Conservation (phyloP, 257 asterid genomes). For the Pogostemon cablin region DNA sequence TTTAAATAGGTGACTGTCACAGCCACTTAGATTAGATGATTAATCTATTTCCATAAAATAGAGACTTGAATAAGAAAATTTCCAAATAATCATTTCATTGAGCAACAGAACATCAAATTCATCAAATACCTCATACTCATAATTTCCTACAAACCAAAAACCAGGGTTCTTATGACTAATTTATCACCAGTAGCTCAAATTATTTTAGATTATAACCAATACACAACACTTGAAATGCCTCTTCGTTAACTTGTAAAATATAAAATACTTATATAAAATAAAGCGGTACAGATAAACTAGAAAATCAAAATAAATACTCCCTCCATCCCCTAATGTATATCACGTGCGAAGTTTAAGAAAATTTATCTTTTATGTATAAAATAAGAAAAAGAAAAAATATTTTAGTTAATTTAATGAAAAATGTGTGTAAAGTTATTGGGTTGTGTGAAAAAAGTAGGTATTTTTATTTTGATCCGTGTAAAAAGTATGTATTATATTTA, state of each 20-base stretch:
- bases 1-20: background rate
- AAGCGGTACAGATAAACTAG: background rate
- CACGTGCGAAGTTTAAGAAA: too few relatives aligned
- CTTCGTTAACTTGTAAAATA: too few relatives aligned
- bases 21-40: background rate
- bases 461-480: too few relatives aligned
- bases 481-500: too few relatives aligned
- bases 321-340: too few relatives aligned
- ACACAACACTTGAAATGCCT: slow-evolving; percentile 2
- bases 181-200: background rate
- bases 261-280: too few relatives aligned
- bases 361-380: too few relatives aligned
- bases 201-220: slow-evolving; percentile 10
- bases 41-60: background rate
- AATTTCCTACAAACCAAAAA: background rate
- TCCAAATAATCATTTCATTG: background rate
- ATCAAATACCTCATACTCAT: background rate
- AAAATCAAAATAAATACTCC: background rate
- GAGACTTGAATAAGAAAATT: too few relatives aligned
- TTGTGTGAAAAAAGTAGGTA: too few relatives aligned
- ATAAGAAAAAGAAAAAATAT: too few relatives aligned
- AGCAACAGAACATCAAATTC: slow-evolving; percentile 8
- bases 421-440: too few relatives aligned
- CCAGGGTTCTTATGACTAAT: background rate
- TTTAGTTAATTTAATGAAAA: too few relatives aligned